Evolutionary conservation across 1,139 yeast species (phyloP).

Genomic region (Candida sojae): DNA sequence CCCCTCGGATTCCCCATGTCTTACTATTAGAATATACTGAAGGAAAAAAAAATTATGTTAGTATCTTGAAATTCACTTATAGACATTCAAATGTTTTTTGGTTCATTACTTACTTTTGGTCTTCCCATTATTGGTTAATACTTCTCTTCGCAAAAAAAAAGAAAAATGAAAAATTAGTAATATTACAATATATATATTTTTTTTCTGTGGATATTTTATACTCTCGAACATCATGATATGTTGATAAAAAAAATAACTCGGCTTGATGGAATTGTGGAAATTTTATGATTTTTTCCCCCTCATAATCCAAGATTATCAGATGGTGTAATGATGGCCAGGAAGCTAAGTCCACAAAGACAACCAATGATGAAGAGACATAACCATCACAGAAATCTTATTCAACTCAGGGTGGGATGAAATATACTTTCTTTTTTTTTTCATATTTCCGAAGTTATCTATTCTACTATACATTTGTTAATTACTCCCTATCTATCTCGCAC

Average conservation of each 20-base stretch:
- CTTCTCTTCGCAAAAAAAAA: background rate
- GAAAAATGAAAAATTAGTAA: too few relatives aligned
- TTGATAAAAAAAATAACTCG: background rate
- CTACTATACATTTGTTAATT: background rate
- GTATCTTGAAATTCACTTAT: background rate
- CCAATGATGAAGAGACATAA: background rate
- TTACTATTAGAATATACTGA: constrained; percentile 70
- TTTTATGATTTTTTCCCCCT: background rate
- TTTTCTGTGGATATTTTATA: background rate
- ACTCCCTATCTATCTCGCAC: background rate
- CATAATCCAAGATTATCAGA: too few relatives aligned
- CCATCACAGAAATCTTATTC: background rate
- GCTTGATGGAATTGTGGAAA: background rate
- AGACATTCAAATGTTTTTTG: too few relatives aligned
- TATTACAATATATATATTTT: too few relatives aligned
- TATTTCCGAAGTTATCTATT: background rate
- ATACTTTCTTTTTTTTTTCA: background rate
- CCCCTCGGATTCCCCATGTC: constrained; percentile 93
- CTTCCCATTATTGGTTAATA: constrained; percentile 1
- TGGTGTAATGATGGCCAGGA: too few relatives aligned
- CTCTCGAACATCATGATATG: background rate
- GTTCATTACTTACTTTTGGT: constrained; percentile 2
- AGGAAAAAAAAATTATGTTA: background rate
- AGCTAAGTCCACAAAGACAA: background rate
- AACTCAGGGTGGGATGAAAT: too few relatives aligned